Conservation (phyloP, 2,329 filamentous ascomycete species). For the Alternaria rosae region DNA sequence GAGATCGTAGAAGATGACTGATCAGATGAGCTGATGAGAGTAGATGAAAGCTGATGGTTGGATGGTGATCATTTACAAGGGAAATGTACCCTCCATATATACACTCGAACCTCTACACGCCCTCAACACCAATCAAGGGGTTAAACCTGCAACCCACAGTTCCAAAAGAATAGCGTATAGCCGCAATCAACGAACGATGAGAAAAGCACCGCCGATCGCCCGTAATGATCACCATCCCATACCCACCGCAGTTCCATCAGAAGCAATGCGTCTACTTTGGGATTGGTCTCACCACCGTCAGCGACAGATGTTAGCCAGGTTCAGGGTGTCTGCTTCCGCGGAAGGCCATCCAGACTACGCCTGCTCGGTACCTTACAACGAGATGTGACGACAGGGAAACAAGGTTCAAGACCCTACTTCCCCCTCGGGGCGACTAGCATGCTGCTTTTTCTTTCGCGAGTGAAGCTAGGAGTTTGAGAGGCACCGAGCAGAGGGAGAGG, state of each 20-base stretch:
- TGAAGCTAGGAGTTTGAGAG: not conserved
- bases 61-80: not conserved
- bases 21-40: not conserved
- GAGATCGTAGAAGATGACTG: not conserved
- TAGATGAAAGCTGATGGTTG: slow-evolving; percentile 1
- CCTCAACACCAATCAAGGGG: slow-evolving; percentile 3
- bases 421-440: not conserved
- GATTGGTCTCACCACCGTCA: not conserved
- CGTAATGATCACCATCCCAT: not conserved
- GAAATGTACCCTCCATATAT: not conserved
- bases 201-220: slow-evolving; percentile 2
- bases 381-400: slow-evolving; percentile 3
- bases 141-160: not conserved
- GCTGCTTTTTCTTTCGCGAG: not conserved
- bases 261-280: not conserved
- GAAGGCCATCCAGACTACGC: not conserved
- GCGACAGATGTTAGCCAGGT: not conserved
- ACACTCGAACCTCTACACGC: not conserved
- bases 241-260: not conserved
- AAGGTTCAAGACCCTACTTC: slow-evolving; percentile 5
- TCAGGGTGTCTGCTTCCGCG: slow-evolving; percentile 3
- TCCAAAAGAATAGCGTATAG: slow-evolving; percentile 2
- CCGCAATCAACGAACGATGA: slow-evolving; percentile 2
- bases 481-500: not conserved
- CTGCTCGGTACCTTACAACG: not conserved